phyloP scores from a whole-genome alignment of 208 protist species.

The Trypanosoma caninum region DNA sequence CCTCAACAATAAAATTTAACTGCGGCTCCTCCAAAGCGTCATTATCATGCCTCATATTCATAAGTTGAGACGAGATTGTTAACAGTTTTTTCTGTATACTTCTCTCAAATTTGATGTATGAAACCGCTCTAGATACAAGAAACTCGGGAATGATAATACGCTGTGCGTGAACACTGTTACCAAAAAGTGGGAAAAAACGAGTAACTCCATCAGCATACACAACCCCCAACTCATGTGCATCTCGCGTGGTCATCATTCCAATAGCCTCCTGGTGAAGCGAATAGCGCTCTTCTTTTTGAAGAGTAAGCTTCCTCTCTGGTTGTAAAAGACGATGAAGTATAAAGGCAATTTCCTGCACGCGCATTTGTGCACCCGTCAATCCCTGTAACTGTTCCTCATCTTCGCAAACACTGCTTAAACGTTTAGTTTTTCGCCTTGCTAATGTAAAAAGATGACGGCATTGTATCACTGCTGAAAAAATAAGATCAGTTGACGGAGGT shows the following conservation, averaged over 20 bases:
- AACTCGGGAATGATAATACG: slow-evolving; percentile 68
- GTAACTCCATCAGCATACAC: slow-evolving; percentile 72
- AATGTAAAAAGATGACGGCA: slow-evolving; percentile 47
- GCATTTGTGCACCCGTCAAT: slow-evolving; percentile 9
- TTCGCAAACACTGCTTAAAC: neutral
- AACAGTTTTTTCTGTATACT: neutral
- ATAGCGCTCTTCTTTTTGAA: slow-evolving; percentile 8
- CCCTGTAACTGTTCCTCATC: neutral
- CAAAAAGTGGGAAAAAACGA: slow-evolving; percentile 59
- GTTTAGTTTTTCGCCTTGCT: neutral
- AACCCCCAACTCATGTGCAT: slow-evolving; percentile 60
- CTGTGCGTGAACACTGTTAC: slow-evolving; percentile 46
- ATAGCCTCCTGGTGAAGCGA: slow-evolving; percentile 58
- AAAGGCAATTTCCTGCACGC: slow-evolving; percentile 44
- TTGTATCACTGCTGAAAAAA: slow-evolving; percentile 53
- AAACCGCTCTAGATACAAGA: slow-evolving; percentile 43
- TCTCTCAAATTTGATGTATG: slow-evolving; percentile 26
- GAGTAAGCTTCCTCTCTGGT: slow-evolving; percentile 3
- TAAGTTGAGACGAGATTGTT: neutral
- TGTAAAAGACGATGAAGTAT: slow-evolving; percentile 53
- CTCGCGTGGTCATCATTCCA: slow-evolving; percentile 48
- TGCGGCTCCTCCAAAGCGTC: neutral
- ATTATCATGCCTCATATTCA: neutral
- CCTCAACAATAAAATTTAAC: slow-evolving; percentile 39
- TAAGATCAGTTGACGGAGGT: slow-evolving; percentile 51